phyloP scores from a whole-genome alignment of 495 filamentous ascomycete genomes.

The Penicillium macrosclerotiorum region DNA sequence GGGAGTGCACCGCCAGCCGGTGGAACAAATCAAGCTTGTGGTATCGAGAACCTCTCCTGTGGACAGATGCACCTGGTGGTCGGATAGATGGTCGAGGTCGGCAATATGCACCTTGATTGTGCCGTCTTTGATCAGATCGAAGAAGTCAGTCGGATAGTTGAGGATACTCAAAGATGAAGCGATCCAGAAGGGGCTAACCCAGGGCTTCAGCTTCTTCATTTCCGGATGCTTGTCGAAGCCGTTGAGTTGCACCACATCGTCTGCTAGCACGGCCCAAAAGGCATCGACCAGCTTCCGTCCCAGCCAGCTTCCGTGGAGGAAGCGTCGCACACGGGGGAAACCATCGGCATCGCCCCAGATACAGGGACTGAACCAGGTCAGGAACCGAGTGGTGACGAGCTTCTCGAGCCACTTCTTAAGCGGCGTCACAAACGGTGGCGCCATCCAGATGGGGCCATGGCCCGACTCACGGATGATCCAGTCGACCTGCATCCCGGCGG shows the following conservation, averaged over 20 bases:
- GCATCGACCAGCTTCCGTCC: slow-evolving; percentile 65
- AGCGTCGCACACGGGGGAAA: slow-evolving; percentile 40
- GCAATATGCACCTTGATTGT: slow-evolving; percentile 60
- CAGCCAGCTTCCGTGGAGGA: slow-evolving; percentile 65
- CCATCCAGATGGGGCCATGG: slow-evolving; percentile 72
- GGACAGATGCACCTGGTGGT: slow-evolving; percentile 52
- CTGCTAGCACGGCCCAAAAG: slow-evolving; percentile 64
- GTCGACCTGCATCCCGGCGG: slow-evolving; percentile 63
- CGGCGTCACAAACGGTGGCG: slow-evolving; percentile 60
- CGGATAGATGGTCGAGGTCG: slow-evolving; percentile 54
- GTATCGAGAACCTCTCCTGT: slow-evolving; percentile 50
- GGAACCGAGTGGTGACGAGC: slow-evolving; percentile 59
- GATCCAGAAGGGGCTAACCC: slow-evolving; percentile 61
- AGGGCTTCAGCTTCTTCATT: slow-evolving; percentile 64
- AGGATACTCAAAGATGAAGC: slow-evolving; percentile 63
- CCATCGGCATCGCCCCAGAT: slow-evolving; percentile 59
- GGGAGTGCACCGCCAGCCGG: slow-evolving; percentile 65
- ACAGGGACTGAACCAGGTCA: slow-evolving; percentile 66
- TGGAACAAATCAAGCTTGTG: slow-evolving; percentile 67
- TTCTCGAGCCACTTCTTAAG: slow-evolving; percentile 60
- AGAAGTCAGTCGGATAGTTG: slow-evolving; percentile 67
- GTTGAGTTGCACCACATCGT: slow-evolving; percentile 59
- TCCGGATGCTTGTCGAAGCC: slow-evolving; percentile 61
- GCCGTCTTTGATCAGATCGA: slow-evolving; percentile 57
- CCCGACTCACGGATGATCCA: slow-evolving; percentile 79